Conservation (phyloP, 495 filamentous ascomycete genomes). For the Aspergillus heteromorphus region DNA sequence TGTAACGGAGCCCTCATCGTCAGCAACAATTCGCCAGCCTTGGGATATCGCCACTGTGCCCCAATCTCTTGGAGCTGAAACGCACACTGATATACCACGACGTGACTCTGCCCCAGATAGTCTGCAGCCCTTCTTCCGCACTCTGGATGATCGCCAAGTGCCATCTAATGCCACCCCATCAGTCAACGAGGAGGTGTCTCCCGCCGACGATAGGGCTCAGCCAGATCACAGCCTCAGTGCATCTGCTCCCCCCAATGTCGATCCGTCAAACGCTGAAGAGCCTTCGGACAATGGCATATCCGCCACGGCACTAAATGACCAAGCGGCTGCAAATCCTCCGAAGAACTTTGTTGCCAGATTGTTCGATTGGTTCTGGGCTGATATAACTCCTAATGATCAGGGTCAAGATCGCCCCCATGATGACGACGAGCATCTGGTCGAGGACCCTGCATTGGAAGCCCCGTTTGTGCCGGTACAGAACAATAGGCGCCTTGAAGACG, state of each 20-base stretch:
- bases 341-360: conserved; percentile 16
- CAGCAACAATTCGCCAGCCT: neutral
- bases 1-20: neutral
- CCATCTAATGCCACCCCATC: neutral
- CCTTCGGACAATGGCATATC: neutral
- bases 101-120: neutral
- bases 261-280: neutral
- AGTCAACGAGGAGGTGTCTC: too few species aligned
- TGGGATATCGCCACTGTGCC: conserved; percentile 4
- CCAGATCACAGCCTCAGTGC: neutral
- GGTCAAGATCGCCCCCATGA: conserved; percentile 26
- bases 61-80: neutral
- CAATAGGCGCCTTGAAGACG: conserved; percentile 19
- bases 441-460: conserved; percentile 54
- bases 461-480: conserved; percentile 55
- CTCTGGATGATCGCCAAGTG: neutral
- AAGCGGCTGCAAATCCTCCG: conserved; percentile 4
- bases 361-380: conserved; percentile 62
- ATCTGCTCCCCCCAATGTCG: neutral
- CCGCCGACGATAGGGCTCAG: neutral
- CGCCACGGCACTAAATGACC: conserved; percentile 2
- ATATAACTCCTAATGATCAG: conserved; percentile 35
- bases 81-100: neutral
- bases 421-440: conserved; percentile 55
- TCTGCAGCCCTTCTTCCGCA: neutral